Conservation (phyloP, 2,329 filamentous ascomycete species). For the Talaromyces sp. region DNA sequence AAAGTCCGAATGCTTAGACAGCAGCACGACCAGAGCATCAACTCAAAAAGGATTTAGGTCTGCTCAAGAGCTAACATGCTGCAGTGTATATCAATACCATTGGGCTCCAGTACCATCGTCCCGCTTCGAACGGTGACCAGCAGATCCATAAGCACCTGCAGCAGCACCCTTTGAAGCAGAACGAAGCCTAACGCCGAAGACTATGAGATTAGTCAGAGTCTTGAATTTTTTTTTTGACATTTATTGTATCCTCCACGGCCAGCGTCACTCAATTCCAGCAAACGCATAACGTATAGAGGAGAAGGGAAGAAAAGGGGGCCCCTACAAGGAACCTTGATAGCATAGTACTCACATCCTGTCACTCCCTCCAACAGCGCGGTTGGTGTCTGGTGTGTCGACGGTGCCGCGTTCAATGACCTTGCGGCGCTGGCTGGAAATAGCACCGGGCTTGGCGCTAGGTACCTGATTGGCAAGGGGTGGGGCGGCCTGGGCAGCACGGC, state of each 20-base stretch:
- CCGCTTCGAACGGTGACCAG: constrained; percentile 51
- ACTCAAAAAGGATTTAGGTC: constrained; percentile 21
- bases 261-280: constrained; percentile 70
- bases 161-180: constrained; percentile 71
- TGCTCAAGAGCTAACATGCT: constrained; percentile 27
- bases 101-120: constrained; percentile 51
- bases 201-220: constrained; percentile 76
- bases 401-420: constrained; percentile 72
- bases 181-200: constrained; percentile 81
- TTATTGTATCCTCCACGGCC: constrained; percentile 56
- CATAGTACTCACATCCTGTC: constrained; percentile 93
- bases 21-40: constrained; percentile 20
- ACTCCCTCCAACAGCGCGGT: constrained; percentile 72
- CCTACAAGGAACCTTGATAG: constrained; percentile 76
- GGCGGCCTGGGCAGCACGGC: constrained; percentile 63
- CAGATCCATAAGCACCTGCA: constrained; percentile 45
- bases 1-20: constrained; percentile 28
- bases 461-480: constrained; percentile 52
- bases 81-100: constrained; percentile 44
- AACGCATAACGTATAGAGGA: constrained; percentile 65
- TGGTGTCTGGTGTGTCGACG: constrained; percentile 67
- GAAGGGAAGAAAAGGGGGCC: constrained; percentile 51
- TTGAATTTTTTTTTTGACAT: constrained; percentile 55
- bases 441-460: constrained; percentile 65
- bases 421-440: constrained; percentile 71